Percentiles rank a stretch among this genome's conserved stretches.
phyloP scores from a whole-genome alignment of 2,329 filamentous ascomycete species.

The Clarireedia paspali region DNA sequence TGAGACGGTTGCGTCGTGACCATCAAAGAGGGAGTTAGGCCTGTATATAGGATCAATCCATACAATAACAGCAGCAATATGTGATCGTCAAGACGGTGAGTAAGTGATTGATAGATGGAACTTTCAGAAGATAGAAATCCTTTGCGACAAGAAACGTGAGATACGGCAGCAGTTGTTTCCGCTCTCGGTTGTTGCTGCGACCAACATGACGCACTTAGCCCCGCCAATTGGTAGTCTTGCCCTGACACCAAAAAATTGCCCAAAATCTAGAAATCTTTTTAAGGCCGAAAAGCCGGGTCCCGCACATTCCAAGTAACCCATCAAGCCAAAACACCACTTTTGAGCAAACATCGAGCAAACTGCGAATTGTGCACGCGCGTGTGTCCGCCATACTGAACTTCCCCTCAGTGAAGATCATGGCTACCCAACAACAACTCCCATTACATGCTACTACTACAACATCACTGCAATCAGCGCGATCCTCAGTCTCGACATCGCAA shows the following conservation, averaged over 20 bases:
- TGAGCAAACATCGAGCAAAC: conserved; percentile 8
- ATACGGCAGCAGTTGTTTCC: background rate
- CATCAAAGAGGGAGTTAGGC: background rate
- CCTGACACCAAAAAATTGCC: background rate
- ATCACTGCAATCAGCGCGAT: background rate
- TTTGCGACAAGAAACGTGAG: background rate
- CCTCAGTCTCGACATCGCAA: background rate
- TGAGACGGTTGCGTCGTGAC: background rate
- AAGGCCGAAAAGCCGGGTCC: conserved; percentile 1
- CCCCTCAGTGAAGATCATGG: background rate
- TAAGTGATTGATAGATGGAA: background rate
- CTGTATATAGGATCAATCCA: background rate
- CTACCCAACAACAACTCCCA: background rate
- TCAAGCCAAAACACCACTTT: conserved; percentile 2
- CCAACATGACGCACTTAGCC: background rate
- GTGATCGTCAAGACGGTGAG: background rate
- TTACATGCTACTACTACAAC: background rate
- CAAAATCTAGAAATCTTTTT: conserved; percentile 2
- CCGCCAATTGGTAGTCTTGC: background rate
- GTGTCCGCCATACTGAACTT: background rate
- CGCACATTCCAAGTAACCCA: conserved; percentile 7
- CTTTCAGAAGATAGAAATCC: background rate
- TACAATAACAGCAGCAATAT: background rate
- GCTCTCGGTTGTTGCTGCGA: background rate
- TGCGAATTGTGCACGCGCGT: background rate